Evolutionary conservation across 805 yeast species (phyloP).

Genomic region (Metschnikowia drakensbergensis): DNA sequence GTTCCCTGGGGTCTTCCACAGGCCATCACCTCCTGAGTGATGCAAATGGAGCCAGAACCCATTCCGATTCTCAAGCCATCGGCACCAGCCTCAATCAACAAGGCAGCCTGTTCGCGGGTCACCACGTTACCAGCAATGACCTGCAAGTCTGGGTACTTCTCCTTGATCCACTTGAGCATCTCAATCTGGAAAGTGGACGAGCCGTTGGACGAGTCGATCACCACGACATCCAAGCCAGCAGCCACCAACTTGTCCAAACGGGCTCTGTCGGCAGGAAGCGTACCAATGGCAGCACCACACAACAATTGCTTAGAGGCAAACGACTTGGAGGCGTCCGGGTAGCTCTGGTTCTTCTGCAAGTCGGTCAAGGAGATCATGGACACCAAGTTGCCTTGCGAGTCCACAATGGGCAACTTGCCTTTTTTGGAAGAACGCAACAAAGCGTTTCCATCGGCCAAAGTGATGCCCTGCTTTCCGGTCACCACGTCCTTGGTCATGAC

Average conservation of each 20-base stretch:
- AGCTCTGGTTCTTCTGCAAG: slow-evolving; percentile 90
- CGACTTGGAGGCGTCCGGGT: slow-evolving; percentile 93
- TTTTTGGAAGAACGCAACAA: slow-evolving; percentile 89
- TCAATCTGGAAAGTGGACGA: slow-evolving; percentile 92
- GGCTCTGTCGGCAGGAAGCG: slow-evolving; percentile 80
- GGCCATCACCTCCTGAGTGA: slow-evolving; percentile 99
- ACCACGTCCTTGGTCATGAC: slow-evolving; percentile 89
- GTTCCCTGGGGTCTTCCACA: slow-evolving; percentile 99
- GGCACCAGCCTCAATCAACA: slow-evolving; percentile 83
- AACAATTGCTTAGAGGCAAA: slow-evolving; percentile 89
- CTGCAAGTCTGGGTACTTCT: slow-evolving; percentile 71
- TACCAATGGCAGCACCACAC: slow-evolving; percentile 99
- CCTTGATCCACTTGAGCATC: slow-evolving; percentile 89
- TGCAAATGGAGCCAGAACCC: slow-evolving; percentile 99
- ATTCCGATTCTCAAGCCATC: slow-evolving; percentile 98
- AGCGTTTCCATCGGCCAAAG: slow-evolving; percentile 81
- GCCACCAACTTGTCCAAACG: slow-evolving; percentile 82
- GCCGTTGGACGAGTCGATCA: slow-evolving; percentile 96
- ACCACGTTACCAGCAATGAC: slow-evolving; percentile 98
- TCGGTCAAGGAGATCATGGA: slow-evolving; percentile 93
- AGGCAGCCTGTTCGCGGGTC: slow-evolving; percentile 98
- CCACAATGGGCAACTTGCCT: slow-evolving; percentile 96
- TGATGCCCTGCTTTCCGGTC: slow-evolving; percentile 79
- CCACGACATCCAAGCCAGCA: slow-evolving; percentile 96
- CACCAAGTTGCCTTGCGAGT: slow-evolving; percentile 67